phyloP scores from a whole-genome alignment of 129 eudicot genomes.

The Escallonia herrerae region DNA sequence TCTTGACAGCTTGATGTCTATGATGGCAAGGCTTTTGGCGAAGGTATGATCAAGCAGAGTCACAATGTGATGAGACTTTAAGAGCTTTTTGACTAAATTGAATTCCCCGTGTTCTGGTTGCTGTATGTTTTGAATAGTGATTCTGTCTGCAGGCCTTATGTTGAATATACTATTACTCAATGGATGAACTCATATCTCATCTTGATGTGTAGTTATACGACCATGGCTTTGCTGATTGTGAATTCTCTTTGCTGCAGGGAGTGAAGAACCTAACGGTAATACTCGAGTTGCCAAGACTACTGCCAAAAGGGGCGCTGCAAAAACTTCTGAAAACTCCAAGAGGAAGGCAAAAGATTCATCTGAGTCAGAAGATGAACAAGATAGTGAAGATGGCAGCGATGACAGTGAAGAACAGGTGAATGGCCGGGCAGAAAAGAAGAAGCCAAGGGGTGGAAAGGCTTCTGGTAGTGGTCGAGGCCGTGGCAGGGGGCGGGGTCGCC shows the following conservation, averaged over 20 bases:
- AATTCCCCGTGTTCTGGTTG: too few species aligned
- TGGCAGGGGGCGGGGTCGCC: conserved; percentile 50
- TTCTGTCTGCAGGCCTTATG: too few species aligned
- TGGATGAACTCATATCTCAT: too few species aligned
- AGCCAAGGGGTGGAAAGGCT: conserved; percentile 50
- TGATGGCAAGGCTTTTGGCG: conserved; percentile 69
- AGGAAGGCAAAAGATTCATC: conserved; percentile 66
- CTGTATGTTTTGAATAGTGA: too few species aligned
- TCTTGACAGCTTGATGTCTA: conserved; percentile 76
- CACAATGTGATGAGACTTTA: too few species aligned
- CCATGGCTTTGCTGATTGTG: neutral
- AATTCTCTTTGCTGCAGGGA: conserved; percentile 22
- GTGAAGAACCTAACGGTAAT: conserved; percentile 31
- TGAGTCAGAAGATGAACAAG: conserved; percentile 51
- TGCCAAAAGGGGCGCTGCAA: conserved; percentile 36
- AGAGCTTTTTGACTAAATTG: too few species aligned
- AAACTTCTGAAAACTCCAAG: conserved; percentile 41
- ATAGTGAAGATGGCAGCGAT: conserved; percentile 22
- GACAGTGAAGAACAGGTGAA: conserved; percentile 42
- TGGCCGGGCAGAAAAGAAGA: conserved; percentile 49
- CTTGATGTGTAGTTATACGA: too few species aligned
- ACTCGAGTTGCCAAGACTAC: conserved; percentile 26
- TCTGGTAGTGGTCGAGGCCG: conserved; percentile 56
- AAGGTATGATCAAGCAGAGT: conserved; percentile 52
- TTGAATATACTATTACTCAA: too few species aligned